Base-by-base conservation (phyloP, 1,284 basidiomycete genomes). In the Bjerkandera adusta region DNA sequence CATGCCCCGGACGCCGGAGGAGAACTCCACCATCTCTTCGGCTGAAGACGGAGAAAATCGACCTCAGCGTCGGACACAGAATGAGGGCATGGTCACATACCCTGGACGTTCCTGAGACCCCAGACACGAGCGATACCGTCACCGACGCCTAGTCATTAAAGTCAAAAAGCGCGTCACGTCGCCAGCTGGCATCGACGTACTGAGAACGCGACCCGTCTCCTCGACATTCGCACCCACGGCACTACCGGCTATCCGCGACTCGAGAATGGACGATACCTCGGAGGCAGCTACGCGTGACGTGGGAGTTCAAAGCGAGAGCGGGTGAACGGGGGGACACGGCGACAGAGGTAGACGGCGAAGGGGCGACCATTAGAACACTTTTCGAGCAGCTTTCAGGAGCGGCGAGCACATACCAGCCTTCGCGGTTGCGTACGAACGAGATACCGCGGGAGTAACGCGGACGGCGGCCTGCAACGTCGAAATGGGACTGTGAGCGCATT, bases 21-120 rank as follows among this genome's bases (percentile, higher is more conserved):
- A 92, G 85, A 99, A 99, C 82, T 99, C 96, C 82, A 99, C 96
- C 96, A 99, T 98, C 85, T 99, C 96, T 77, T 99, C 96, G 77
- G 90, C 89, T 91, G 64, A 52, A 47, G 20, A 34, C 45, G 45
- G 50, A 52, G 43, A 53, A 43, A 43, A 43, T 43, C 44, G 52
- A 35, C 24, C 45, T 49, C 44, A 57, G 45, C 50, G 47, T 40
- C 41, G 50, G 43, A 43, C 13, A 15, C 15, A 27, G 26, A 30
- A 29, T 46, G 52, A 35, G 30, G 15, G 22, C 21, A 11, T n/a
- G 37, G 26, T 41, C 47, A 64, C 71, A 53, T 60, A 91, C 90
- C 91, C 77, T 97, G 94, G 68, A 98, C 95, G 63, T 91, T 91
- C 71, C 68, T 83, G 60, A 89, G 75, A 71, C 85, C 85, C 92